A percentile compares a stretch with the other conserved stretches of the same genome.
Evolutionary conservation across 2,329 filamentous ascomycete species (phyloP).

Genomic region (Hypoxylon sp.): DNA sequence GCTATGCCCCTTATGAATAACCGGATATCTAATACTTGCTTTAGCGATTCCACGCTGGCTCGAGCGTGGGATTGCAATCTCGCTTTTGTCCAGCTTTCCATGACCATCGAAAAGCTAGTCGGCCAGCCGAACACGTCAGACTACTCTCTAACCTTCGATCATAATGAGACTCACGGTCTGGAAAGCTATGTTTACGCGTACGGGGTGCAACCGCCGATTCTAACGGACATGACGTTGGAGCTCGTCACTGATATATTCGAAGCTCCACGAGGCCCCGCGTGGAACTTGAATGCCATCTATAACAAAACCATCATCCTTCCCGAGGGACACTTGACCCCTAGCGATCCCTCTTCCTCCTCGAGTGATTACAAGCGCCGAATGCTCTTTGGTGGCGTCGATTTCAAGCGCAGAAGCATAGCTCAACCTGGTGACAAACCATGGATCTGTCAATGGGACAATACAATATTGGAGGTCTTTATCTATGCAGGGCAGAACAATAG

Average conservation of each 20-base stretch:
- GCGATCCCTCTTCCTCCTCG: constrained; percentile 7
- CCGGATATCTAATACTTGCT: constrained; percentile 61
- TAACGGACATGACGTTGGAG: constrained; percentile 52
- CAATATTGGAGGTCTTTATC: constrained; percentile 63
- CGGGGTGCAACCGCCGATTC: constrained; percentile 61
- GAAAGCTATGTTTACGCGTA: constrained; percentile 54
- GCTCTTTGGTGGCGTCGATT: constrained; percentile 39
- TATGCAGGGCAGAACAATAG: constrained; percentile 62
- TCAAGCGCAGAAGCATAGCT: constrained; percentile 51
- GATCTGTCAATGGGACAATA: constrained; percentile 66
- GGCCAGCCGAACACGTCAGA: constrained; percentile 43
- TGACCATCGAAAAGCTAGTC: constrained; percentile 50
- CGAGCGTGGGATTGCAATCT: constrained; percentile 71
- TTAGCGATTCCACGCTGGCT: constrained; percentile 62
- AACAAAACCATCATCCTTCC: constrained; percentile 65
- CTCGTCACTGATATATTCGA: constrained; percentile 63
- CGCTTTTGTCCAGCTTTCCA: constrained; percentile 52
- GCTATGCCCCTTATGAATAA: constrained; percentile 61
- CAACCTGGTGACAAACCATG: constrained; percentile 61
- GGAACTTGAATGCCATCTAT: constrained; percentile 60
- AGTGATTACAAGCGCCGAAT: constrained; percentile 40
- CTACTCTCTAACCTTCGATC: constrained; percentile 54
- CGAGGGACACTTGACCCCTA: constrained; percentile 49
- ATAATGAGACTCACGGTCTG: constrained; percentile 49
- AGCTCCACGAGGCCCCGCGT: constrained; percentile 59